Evolutionary conservation across 2,329 filamentous ascomycete species (phyloP).

Genomic region (Phialemoniopsis sp.): DNA sequence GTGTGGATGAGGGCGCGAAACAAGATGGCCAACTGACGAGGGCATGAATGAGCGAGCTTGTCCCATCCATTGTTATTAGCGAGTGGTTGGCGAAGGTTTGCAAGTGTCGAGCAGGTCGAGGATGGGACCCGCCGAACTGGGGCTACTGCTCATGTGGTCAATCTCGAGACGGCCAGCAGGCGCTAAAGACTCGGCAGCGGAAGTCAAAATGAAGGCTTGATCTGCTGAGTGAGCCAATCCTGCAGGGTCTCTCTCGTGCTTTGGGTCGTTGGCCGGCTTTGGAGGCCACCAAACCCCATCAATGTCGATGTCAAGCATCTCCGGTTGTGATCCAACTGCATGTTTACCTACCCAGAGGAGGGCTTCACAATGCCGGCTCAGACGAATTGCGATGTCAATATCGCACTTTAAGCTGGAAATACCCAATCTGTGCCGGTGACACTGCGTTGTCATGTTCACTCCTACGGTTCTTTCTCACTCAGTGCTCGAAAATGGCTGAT

Average conservation of each 20-base stretch:
- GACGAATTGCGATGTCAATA: neutral
- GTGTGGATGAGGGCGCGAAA: slow-evolving; percentile 1
- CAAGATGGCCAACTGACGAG: neutral
- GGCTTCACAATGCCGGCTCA: neutral
- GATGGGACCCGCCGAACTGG: slow-evolving; percentile 30
- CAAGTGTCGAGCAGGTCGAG: slow-evolving; percentile 4
- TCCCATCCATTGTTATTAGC: slow-evolving; percentile 1
- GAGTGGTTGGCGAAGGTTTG: slow-evolving; percentile 1
- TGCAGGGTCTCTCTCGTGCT: slow-evolving; percentile 8
- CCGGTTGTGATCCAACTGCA: neutral
- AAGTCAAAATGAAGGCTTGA: slow-evolving; percentile 18
- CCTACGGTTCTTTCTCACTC: no score
- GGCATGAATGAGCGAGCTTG: neutral
- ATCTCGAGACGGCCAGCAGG: slow-evolving; percentile 34
- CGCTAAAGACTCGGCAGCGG: slow-evolving; percentile 33
- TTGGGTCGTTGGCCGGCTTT: neutral
- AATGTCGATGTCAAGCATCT: neutral
- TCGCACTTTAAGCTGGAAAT: neutral
- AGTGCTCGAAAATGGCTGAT: no score
- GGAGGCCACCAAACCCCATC: neutral
- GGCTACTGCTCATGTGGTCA: slow-evolving; percentile 41
- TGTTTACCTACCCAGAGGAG: no score
- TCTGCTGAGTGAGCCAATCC: slow-evolving; percentile 12
- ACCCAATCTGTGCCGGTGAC: neutral
- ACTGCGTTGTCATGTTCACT: no score